phyloP scores from a whole-genome alignment of 2,329 filamentous ascomycete species.

The Aspergillus sp. region DNA sequence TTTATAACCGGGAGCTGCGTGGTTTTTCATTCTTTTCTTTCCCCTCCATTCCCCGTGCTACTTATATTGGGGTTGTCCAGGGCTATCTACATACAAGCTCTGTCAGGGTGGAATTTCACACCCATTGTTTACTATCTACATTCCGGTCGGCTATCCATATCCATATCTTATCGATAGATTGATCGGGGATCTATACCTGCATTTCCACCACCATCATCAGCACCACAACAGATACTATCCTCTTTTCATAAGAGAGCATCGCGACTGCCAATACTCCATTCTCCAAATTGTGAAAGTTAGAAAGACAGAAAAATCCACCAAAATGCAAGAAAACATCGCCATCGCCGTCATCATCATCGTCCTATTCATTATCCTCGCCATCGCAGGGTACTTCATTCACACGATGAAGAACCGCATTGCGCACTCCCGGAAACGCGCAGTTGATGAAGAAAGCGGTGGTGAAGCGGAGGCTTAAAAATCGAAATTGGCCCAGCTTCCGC shows the following conservation, averaged over 20 bases:
- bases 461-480: slow-evolving; percentile 22
- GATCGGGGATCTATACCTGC: no score
- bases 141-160: not conserved
- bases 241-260: not conserved
- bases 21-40: not conserved
- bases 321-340: slow-evolving; percentile 50
- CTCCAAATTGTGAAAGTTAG: not conserved
- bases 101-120: not conserved
- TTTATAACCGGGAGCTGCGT: slow-evolving; percentile 12
- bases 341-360: slow-evolving; percentile 55
- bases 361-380: slow-evolving; percentile 50
- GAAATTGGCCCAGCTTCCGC: no score
- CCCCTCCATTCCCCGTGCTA: slow-evolving; percentile 6
- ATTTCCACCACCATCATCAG: no score
- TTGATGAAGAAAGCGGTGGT: slow-evolving; percentile 36
- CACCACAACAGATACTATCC: no score
- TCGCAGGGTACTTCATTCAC: slow-evolving; percentile 44
- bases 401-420: slow-evolving; percentile 36
- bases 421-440: slow-evolving; percentile 33
- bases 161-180: not conserved
- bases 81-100: not conserved
- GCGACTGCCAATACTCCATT: not conserved
- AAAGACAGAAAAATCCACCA: slow-evolving; percentile 8
- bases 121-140: not conserved
- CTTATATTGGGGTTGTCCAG: slow-evolving; percentile 1